Evolutionary conservation across 345 rosid species (phyloP).

Genomic region (Euphorbia tirucalli): DNA sequence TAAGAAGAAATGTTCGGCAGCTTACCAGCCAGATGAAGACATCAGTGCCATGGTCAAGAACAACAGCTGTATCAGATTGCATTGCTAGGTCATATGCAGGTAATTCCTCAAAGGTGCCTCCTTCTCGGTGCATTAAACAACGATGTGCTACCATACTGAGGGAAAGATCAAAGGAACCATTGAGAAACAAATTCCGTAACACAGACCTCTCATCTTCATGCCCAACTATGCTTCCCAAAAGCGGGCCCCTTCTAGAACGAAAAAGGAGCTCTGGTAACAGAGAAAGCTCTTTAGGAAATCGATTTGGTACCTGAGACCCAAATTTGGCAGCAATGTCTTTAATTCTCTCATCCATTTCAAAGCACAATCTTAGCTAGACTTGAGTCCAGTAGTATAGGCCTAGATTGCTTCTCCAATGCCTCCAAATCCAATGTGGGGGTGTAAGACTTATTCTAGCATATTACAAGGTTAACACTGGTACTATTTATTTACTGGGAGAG

Average conservation of each 20-base stretch:
- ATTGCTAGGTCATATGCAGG: constrained; percentile 88
- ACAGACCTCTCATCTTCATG: constrained; percentile 98
- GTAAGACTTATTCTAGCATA: too few relatives aligned
- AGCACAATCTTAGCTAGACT: too few relatives aligned
- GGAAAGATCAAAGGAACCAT: constrained; percentile 89
- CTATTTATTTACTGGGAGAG: too few relatives aligned
- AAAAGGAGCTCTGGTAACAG: constrained; percentile 78
- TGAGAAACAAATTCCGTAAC: constrained; percentile 76
- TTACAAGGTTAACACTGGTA: too few relatives aligned
- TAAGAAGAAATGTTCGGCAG: constrained; percentile 14
- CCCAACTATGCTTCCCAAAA: constrained; percentile 92
- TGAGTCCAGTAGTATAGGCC: too few relatives aligned
- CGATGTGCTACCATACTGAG: constrained; percentile 94
- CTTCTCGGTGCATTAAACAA: constrained; percentile 93
- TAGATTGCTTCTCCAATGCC: too few relatives aligned
- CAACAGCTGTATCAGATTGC: constrained; percentile 97
- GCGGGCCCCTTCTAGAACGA: constrained; percentile 88
- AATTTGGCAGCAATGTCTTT: constrained; percentile 80
- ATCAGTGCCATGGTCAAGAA: constrained; percentile 97
- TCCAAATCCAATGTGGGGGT: too few relatives aligned
- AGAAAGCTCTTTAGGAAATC: constrained; percentile 83
- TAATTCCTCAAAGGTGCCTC: constrained; percentile 93
- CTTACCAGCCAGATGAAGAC: constrained; percentile 98
- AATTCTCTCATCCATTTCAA: constrained; percentile 85
- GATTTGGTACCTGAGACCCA: constrained; percentile 72